A percentile compares a stretch with the other conserved stretches of the same genome.
These are phyloP conservation scores for Trichoderma hamatum DNA, from an alignment of 2,329 filamentous ascomycete genomes.

Conservation along the genomic window DNA sequence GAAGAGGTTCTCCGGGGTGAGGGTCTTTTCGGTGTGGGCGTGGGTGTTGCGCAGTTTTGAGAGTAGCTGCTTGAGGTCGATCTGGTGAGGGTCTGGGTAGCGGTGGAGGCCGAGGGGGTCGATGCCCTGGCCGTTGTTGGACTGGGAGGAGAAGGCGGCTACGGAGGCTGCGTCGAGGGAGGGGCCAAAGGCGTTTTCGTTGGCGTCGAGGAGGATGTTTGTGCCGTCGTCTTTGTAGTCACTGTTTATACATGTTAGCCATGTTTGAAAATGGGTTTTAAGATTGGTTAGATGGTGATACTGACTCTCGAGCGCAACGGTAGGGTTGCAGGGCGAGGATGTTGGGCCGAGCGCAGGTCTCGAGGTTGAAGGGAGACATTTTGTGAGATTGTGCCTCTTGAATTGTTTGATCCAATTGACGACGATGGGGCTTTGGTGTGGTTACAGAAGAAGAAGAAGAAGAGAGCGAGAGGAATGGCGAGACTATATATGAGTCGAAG, in stretches of 20 bases:
- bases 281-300: constrained; percentile 27
- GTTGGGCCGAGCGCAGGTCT: constrained; percentile 75
- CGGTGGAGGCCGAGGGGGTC: constrained; percentile 84
- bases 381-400: constrained; percentile 5
- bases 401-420: not conserved
- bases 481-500: constrained; percentile 13
- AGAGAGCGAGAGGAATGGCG: not conserved
- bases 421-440: not conserved
- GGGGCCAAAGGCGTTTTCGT: constrained; percentile 95
- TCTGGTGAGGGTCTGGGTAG: constrained; percentile 96
- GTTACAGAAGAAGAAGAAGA: not conserved
- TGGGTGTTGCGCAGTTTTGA: constrained; percentile 87
- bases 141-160: constrained; percentile 40
- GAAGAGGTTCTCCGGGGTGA: constrained; percentile 84
- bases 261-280: not conserved
- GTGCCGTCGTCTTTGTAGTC: constrained; percentile 99
- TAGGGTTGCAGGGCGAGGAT: constrained; percentile 78
- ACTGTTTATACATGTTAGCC: constrained; percentile 49
- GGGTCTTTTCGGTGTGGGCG: constrained; percentile 71
- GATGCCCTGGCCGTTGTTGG: constrained; percentile 45
- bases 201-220: constrained; percentile 94
- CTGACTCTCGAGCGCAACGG: constrained; percentile 79
- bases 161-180: constrained; percentile 60
- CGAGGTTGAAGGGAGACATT: constrained; percentile 70
- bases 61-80: constrained; percentile 80